Base-by-base conservation (phyloP, 257 asterid genomes). In the Solanum ahanhuiri region DNA sequence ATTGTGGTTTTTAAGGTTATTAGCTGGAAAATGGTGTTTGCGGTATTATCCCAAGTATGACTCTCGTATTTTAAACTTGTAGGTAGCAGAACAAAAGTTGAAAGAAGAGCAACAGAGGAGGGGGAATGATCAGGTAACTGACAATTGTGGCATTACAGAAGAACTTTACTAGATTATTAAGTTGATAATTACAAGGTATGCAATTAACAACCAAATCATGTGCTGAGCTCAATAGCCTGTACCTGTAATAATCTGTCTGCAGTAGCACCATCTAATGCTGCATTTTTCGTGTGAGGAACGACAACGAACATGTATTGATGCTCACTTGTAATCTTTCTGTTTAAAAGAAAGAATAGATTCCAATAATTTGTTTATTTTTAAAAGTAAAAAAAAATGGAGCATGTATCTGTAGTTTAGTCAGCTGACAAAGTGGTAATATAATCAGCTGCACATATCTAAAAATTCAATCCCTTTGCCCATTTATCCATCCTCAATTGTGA, bases 41-140 rank as follows among this genome's bases (percentile, higher is more conserved):
- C 37, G n/a, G 63, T 86, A 64, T 83, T 83, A 77, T 87, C 35
- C 3, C 60, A 17, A 79, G 39, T 45, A 45, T 79, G 23, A 45
- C 39, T 25, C 37, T 41, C 14, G 3, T 79, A 45, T 45, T 15
- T 77, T 64, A 51, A 43, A 45, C 83, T 82, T 91, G 71, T 89
- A 95, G 98, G 96, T 88, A 63, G 98, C 98, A 2, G 95, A 94
- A 87, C 93, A 91, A 90, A 95, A 91, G 83, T 86, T 94, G 91
- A 91, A 39, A 84, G 95, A 91, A 87, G 91, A 88, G 92, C 94
- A 89, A 83, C 96, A 81, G 87, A 89, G 92, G 90, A 63, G 87
- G 82, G 91, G 89, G 85, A 82, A 90, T 87, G 91, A 90, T 54
- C 96, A 93, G 97, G 98, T 93, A 90, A 64, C 86, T 67, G 30